Percentiles rank a stretch among this genome's conserved stretches.
These are phyloP conservation scores for Clonostachys rosea DNA, from an alignment of 2,329 filamentous ascomycete species.

Conservation along the genomic window DNA sequence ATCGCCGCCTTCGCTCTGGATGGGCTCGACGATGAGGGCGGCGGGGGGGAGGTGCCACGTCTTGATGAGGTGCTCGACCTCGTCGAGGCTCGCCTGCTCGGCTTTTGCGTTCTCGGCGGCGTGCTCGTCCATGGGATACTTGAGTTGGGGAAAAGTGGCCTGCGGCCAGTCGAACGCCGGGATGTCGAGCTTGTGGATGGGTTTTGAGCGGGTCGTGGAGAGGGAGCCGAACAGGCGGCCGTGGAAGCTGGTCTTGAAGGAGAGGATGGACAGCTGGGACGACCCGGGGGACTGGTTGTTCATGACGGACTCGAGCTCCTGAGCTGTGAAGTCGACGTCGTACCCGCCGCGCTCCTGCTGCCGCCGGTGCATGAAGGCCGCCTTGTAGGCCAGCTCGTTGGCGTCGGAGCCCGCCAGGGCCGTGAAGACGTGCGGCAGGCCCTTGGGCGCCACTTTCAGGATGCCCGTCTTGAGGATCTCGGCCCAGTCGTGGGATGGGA, in stretches of 20 bases:
- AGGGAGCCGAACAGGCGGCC: conserved; percentile 75
- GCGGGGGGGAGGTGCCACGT: conserved; percentile 65
- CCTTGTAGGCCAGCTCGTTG: conserved; percentile 83
- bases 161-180: conserved; percentile 87
- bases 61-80: conserved; percentile 68
- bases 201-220: conserved; percentile 75
- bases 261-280: conserved; percentile 71
- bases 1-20: conserved; percentile 80
- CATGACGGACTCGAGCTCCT: conserved; percentile 66
- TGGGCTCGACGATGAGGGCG: conserved; percentile 72
- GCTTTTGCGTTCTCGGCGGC: conserved; percentile 65
- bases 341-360: conserved; percentile 63
- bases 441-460: conserved; percentile 66
- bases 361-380: conserved; percentile 77
- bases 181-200: conserved; percentile 83
- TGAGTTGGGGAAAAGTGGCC: conserved; percentile 72
- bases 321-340: conserved; percentile 63
- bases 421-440: conserved; percentile 76
- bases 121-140: conserved; percentile 71
- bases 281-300: conserved; percentile 69
- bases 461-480: conserved; percentile 67
- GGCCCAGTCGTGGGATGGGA: conserved; percentile 72
- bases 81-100: conserved; percentile 67
- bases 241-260: conserved; percentile 76
- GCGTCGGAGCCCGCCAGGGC: conserved; percentile 76